Evolutionary conservation across 1,284 basidiomycete genomes (phyloP).

Genomic region (Puccinia coronata): DNA sequence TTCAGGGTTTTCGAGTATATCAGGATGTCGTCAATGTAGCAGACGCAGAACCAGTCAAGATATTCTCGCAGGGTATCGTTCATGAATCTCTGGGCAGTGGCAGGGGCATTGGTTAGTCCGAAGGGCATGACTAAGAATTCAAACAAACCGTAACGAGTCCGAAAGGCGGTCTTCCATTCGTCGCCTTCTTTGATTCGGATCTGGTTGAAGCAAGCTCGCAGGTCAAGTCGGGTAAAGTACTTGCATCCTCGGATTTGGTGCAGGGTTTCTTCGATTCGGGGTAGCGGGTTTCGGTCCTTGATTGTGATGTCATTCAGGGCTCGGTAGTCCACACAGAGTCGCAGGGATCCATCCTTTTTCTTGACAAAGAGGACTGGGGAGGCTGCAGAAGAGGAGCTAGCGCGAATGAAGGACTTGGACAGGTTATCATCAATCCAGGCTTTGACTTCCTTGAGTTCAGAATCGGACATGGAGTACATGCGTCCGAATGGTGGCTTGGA

Average conservation of each 20-base stretch:
- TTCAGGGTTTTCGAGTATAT: background rate
- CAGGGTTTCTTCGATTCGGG: background rate
- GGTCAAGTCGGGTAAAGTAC: background rate
- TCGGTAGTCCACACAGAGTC: background rate
- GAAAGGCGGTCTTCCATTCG: background rate
- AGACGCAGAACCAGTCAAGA: background rate
- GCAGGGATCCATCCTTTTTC: background rate
- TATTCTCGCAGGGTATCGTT: background rate
- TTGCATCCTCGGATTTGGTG: background rate
- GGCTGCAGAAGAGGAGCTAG: background rate
- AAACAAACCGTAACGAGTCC: background rate
- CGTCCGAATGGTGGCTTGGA: background rate
- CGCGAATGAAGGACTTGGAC: background rate
- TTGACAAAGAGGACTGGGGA: background rate
- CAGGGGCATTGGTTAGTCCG: background rate
- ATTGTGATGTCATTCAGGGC: background rate
- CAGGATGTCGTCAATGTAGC: constrained; percentile 2
- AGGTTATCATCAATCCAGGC: background rate
- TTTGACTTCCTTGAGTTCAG: background rate
- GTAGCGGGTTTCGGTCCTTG: background rate
- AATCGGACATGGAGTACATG: background rate
- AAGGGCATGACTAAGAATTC: constrained; percentile 1
- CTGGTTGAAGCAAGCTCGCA: background rate
- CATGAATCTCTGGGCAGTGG: background rate
- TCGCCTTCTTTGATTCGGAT: background rate